These are phyloP conservation scores for Candida nonsorbophila DNA, from an alignment of 805 yeast species.

Conservation along the genomic window DNA sequence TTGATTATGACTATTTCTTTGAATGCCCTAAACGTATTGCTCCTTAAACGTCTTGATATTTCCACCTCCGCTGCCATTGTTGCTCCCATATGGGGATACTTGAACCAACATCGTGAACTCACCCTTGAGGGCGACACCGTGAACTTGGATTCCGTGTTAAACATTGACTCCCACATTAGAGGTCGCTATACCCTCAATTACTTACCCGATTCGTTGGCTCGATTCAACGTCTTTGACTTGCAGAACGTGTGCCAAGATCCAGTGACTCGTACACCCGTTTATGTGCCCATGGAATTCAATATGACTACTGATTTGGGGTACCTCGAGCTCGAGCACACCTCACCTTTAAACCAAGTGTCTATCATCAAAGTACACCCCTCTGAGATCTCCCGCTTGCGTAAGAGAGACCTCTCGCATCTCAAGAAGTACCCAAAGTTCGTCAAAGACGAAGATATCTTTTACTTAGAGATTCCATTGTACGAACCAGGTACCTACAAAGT, in stretches of 20 bases:
- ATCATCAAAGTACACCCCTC: slow-evolving; percentile 50
- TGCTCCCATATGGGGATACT: slow-evolving; percentile 39
- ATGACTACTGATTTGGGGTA: slow-evolving; percentile 68
- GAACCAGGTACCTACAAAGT: slow-evolving; percentile 78
- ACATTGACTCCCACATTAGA: slow-evolving; percentile 61
- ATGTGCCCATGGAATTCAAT: slow-evolving; percentile 73
- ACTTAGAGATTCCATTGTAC: slow-evolving; percentile 58
- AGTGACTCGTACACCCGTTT: slow-evolving; percentile 3
- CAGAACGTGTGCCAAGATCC: slow-evolving; percentile 46
- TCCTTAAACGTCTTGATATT: slow-evolving; percentile 47
- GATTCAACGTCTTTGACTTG: slow-evolving; percentile 68
- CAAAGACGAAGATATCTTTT: slow-evolving; percentile 40
- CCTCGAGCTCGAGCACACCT: slow-evolving; percentile 59
- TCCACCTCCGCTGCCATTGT: slow-evolving; percentile 35
- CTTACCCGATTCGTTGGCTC: slow-evolving; percentile 86
- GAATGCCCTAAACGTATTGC: slow-evolving; percentile 46
- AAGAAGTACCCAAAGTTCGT: slow-evolving; percentile 10
- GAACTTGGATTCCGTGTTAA: slow-evolving; percentile 29
- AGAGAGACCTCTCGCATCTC: slow-evolving; percentile 27
- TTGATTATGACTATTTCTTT: slow-evolving; percentile 42
- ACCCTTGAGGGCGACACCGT: slow-evolving; percentile 49
- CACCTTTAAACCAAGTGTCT: slow-evolving; percentile 46
- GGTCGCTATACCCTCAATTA: slow-evolving; percentile 85
- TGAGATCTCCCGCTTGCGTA: slow-evolving; percentile 43
- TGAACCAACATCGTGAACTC: slow-evolving; percentile 40